Conservation (phyloP, 306 rosid genomes). For the Clitoria ternatea region DNA sequence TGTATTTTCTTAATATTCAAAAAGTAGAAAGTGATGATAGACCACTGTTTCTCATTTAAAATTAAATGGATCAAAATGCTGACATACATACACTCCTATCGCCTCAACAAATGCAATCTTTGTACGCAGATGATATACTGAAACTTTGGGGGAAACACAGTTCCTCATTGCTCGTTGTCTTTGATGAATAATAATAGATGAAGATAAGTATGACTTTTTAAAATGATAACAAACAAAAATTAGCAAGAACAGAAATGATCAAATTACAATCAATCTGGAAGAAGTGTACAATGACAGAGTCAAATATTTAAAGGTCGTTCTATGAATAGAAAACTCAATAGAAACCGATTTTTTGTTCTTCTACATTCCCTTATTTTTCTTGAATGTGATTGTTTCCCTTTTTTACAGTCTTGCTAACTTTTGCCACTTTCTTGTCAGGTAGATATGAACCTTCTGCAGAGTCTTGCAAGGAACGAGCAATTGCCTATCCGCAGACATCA, state of each 20-base stretch:
- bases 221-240: conserved; percentile 5
- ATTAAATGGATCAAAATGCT: neutral
- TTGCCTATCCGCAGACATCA: conserved; percentile 55
- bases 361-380: conserved; percentile 53
- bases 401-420: conserved; percentile 19
- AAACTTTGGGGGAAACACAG: neutral
- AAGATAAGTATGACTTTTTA: neutral
- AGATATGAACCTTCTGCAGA: conserved; percentile 31
- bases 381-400: conserved; percentile 34
- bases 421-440: conserved; percentile 22
- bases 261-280: conserved; percentile 82
- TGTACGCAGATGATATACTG: neutral
- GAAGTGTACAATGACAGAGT: conserved; percentile 53
- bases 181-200: neutral
- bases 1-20: neutral
- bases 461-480: conserved; percentile 69
- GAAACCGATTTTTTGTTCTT: conserved; percentile 68
- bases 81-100: neutral
- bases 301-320: conserved; percentile 11
- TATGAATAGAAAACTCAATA: neutral
- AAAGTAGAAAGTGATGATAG: neutral
- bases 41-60: neutral
- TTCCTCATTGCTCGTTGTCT: no score
- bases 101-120: neutral
- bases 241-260: conserved; percentile 37